Percentiles rank a stretch among this genome's conserved stretches.
These are phyloP conservation scores for Prosopis cineraria DNA, from an alignment of 306 rosid species.

Conservation along the genomic window DNA sequence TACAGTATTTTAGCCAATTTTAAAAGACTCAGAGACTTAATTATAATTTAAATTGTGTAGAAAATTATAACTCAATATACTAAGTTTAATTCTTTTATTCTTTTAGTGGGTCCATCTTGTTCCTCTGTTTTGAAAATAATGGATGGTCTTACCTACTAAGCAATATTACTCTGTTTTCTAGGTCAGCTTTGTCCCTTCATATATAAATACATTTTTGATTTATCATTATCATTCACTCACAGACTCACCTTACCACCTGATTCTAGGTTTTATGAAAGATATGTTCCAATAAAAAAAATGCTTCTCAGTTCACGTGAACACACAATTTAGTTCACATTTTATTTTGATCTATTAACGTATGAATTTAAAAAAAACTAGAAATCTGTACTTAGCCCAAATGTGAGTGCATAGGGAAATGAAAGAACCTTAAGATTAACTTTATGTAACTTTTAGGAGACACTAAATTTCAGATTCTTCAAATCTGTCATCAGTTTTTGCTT, in stretches of 20 bases:
- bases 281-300: neutral
- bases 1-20: too few species aligned
- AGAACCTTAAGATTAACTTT: neutral
- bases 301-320: constrained; percentile 6
- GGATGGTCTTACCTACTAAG: too few species aligned
- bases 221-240: neutral
- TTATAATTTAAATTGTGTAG: too few species aligned
- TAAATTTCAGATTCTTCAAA: neutral
- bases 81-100: too few species aligned
- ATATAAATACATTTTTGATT: neutral
- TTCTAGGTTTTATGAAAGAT: neutral
- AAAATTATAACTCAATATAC: too few species aligned
- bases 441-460: neutral
- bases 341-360: neutral
- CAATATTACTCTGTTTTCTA: neutral
- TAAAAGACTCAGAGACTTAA: too few species aligned
- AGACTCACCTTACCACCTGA: neutral
- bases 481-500: neutral
- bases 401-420: neutral
- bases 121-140: neutral
- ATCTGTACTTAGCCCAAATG: neutral
- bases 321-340: too few species aligned
- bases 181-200: neutral
- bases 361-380: neutral
- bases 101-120: neutral